Evolutionary conservation across 1,284 basidiomycete species (phyloP).

Genomic region (Salmacisia buchloeana): DNA sequence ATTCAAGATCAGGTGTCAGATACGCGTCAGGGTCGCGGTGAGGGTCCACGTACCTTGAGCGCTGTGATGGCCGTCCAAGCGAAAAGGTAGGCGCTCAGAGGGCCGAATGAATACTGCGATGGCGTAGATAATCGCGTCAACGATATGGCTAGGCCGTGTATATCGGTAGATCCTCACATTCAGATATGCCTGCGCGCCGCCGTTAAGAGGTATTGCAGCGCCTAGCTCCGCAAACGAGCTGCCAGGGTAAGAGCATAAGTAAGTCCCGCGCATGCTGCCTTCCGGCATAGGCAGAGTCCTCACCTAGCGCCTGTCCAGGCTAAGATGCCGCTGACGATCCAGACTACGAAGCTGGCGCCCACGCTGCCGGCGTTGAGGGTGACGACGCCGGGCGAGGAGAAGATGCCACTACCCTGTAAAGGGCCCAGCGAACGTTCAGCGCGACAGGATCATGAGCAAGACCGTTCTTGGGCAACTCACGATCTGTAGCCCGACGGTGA

Average conservation of each 20-base stretch:
- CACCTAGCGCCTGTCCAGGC: constrained; percentile 54
- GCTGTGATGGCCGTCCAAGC: constrained; percentile 51
- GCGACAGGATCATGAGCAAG: not conserved
- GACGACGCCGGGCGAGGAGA: constrained; percentile 47
- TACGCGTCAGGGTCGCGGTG: too few species aligned
- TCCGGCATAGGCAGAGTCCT: constrained; percentile 50
- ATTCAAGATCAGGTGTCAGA: not conserved
- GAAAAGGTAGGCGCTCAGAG: constrained; percentile 59
- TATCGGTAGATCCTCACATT: constrained; percentile 18
- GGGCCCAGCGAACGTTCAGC: not conserved
- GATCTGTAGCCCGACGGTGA: constrained; percentile 47
- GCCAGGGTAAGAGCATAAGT: too few species aligned
- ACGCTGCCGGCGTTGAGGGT: constrained; percentile 44
- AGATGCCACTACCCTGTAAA: constrained; percentile 40
- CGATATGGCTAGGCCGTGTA: not conserved
- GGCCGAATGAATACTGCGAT: constrained; percentile 63
- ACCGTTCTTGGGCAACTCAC: constrained; percentile 2
- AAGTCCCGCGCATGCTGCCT: too few species aligned
- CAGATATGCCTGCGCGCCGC: constrained; percentile 63
- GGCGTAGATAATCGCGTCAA: not conserved
- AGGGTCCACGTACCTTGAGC: constrained; percentile 26
- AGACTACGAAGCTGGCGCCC: constrained; percentile 42
- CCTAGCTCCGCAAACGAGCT: constrained; percentile 65
- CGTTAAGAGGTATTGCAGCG: constrained; percentile 57
- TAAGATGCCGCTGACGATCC: constrained; percentile 38